Percentiles rank a stretch among this genome's conserved stretches.
Evolutionary conservation across 2,329 filamentous ascomycete genomes (phyloP).

Genomic region (Arthrobotrys musiformis): DNA sequence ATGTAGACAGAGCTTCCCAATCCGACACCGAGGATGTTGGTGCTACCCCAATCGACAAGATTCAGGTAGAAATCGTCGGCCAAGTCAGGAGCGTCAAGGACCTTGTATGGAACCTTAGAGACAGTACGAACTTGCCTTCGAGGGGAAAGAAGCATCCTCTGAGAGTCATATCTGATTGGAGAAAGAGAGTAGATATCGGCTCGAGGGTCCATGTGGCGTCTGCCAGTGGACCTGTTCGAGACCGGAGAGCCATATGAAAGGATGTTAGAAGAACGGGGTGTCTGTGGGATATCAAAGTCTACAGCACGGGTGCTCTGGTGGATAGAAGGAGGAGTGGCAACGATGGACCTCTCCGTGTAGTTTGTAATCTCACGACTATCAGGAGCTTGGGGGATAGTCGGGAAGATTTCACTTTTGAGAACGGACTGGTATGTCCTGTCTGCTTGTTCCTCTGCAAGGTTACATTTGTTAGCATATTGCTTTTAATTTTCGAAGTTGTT

Average conservation of each 20-base stretch:
- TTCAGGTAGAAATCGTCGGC: slow-evolving; percentile 99
- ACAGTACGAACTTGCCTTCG: slow-evolving; percentile 88
- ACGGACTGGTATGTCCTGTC: slow-evolving; percentile 91
- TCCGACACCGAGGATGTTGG: slow-evolving; percentile 91
- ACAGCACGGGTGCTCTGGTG: slow-evolving; percentile 51
- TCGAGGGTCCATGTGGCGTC: slow-evolving; percentile 85
- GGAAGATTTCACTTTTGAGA: slow-evolving; percentile 90
- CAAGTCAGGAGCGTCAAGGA: slow-evolving; percentile 92
- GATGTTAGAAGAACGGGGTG: slow-evolving; percentile 96
- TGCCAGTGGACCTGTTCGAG: slow-evolving; percentile 76
- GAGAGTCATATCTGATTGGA: slow-evolving; percentile 89
- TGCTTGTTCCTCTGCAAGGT: slow-evolving; percentile 79
- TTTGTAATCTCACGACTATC: slow-evolving; percentile 52
- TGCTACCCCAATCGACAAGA: slow-evolving; percentile 95
- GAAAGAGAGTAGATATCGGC: slow-evolving; percentile 96
- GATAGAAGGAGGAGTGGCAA: slow-evolving; percentile 57
- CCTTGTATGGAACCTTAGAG: slow-evolving; percentile 97
- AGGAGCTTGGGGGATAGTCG: slow-evolving; percentile 85
- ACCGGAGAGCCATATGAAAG: slow-evolving; percentile 86
- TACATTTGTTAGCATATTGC: slow-evolving; percentile 31
- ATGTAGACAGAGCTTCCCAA: slow-evolving; percentile 94
- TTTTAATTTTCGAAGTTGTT: neutral
- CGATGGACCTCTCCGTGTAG: slow-evolving; percentile 51
- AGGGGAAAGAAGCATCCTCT: slow-evolving; percentile 90
- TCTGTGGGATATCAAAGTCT: slow-evolving; percentile 72